A percentile compares a stretch with the other conserved stretches of the same genome.
These are phyloP conservation scores for Phyllostachys edulis DNA, from an alignment of 176 grass and related monocot genomes.

Conservation along the genomic window DNA sequence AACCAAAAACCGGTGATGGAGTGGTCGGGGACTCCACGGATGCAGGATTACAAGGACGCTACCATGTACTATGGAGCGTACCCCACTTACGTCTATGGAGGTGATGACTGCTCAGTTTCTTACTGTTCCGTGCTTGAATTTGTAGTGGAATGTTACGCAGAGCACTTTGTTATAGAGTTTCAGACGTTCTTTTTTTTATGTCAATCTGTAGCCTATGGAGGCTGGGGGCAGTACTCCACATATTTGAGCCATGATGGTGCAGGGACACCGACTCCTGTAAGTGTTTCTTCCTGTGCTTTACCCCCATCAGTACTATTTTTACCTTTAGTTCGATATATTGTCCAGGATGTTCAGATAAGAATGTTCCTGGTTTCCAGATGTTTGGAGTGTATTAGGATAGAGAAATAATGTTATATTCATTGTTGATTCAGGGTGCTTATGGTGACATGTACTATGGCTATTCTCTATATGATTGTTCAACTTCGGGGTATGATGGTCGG, in stretches of 20 bases:
- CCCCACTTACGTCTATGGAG: slow-evolving; percentile 51
- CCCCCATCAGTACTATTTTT: not conserved
- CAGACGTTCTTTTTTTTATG: not conserved
- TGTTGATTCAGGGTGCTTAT: slow-evolving; percentile 55
- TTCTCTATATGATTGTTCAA: slow-evolving; percentile 47
- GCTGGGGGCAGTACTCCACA: slow-evolving; percentile 46
- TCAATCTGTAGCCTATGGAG: slow-evolving; percentile 48
- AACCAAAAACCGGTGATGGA: slow-evolving; percentile 11
- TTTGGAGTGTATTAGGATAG: not conserved
- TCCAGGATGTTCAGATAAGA: not conserved
- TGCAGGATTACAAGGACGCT: slow-evolving; percentile 50
- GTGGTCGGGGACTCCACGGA: slow-evolving; percentile 5
- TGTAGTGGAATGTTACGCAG: not conserved
- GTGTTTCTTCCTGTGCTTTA: not conserved
- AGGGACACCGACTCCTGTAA: slow-evolving; percentile 29
- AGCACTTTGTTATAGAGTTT: not conserved
- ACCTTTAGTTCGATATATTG: not conserved
- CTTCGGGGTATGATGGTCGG: slow-evolving; percentile 47
- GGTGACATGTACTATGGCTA: slow-evolving; percentile 67
- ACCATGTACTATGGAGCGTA: slow-evolving; percentile 56
- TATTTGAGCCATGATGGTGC: slow-evolving; percentile 46
- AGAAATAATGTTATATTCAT: not conserved
- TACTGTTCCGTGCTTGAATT: not conserved
- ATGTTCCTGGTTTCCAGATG: not conserved
- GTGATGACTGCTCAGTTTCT: slow-evolving; percentile 17